These are phyloP conservation scores for Thielaviopsis musarum DNA, from an alignment of 2,329 filamentous ascomycete species.

Conservation along the genomic window DNA sequence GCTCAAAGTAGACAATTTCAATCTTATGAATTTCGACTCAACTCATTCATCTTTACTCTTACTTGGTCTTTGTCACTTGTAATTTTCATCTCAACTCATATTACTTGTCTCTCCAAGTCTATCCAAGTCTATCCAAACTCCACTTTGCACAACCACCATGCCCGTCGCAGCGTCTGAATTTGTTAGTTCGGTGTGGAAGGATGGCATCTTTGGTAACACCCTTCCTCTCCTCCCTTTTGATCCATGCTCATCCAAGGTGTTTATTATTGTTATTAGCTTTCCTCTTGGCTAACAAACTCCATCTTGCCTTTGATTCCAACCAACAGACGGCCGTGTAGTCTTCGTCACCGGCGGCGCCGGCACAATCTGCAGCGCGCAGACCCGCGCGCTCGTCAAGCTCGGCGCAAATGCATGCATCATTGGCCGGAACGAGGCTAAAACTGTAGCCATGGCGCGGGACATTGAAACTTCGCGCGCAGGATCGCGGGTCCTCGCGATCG, in stretches of 20 bases:
- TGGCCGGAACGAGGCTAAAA: slow-evolving; percentile 79
- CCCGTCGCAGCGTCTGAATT: slow-evolving; percentile 55
- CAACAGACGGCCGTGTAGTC: slow-evolving; percentile 63
- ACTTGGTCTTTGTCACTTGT: too few relatives aligned
- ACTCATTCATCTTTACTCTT: too few relatives aligned
- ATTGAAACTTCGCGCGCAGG: slow-evolving; percentile 65
- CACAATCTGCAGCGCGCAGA: slow-evolving; percentile 86
- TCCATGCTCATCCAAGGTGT: too few relatives aligned
- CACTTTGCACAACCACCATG: slow-evolving; percentile 28
- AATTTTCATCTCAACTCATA: too few relatives aligned
- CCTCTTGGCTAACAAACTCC: not conserved
- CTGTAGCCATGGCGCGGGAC: slow-evolving; percentile 60
- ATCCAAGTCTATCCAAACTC: too few relatives aligned
- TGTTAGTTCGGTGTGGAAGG: slow-evolving; percentile 68
- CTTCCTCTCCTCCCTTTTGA: slow-evolving; percentile 15
- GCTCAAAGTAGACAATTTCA: too few relatives aligned
- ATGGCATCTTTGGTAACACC: slow-evolving; percentile 62
- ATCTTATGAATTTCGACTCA: too few relatives aligned
- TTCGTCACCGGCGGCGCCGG: slow-evolving; percentile 94
- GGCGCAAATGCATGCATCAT: slow-evolving; percentile 91
- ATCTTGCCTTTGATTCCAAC: not conserved
- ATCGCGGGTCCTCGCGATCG: slow-evolving; percentile 74
- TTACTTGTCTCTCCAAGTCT: too few relatives aligned
- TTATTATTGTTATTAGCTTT: not conserved
- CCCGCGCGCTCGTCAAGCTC: slow-evolving; percentile 75